Conservation (phyloP, 441 rosid genomes). For the Codiaeum variegatum region DNA sequence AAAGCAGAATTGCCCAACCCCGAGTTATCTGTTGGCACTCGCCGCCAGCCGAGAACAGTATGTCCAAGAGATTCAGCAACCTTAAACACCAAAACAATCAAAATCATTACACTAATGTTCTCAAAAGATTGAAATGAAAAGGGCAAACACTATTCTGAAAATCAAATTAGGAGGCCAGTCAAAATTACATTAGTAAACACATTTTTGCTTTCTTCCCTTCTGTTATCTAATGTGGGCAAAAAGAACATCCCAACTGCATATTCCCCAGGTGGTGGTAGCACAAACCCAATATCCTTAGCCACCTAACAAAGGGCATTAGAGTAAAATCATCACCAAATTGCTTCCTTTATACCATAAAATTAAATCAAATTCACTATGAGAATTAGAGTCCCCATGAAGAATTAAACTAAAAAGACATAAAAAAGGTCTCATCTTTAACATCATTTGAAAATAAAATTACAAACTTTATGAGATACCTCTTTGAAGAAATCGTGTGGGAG, state of each 20-base stretch:
- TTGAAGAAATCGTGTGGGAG: constrained; percentile 80
- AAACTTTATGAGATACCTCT: constrained; percentile 41
- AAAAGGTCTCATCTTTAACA: not conserved
- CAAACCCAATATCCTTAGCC: constrained; percentile 68
- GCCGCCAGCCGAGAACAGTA: constrained; percentile 91
- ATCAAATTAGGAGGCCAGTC: not conserved
- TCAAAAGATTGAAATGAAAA: too few relatives aligned
- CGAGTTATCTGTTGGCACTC: constrained; percentile 86
- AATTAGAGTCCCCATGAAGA: not conserved
- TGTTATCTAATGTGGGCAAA: constrained; percentile 69
- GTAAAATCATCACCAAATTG: constrained; percentile 4
- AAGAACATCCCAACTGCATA: constrained; percentile 99
- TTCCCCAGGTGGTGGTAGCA: constrained; percentile 72
- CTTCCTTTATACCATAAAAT: not conserved
- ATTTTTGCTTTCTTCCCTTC: constrained; percentile 79
- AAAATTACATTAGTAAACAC: constrained; percentile 79
- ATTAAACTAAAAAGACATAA: not conserved
- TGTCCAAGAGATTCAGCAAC: constrained; percentile 98
- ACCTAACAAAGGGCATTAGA: constrained; percentile 38
- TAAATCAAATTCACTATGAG: not conserved
- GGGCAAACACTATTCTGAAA: not conserved
- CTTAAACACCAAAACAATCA: constrained; percentile 27
- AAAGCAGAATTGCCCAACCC: constrained; percentile 83
- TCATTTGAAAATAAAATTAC: not conserved
- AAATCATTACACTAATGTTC: not conserved